A percentile compares a stretch with the other conserved stretches of the same genome.
Evolutionary conservation across 345 rosid genomes (phyloP).

Genomic region (Bruguiera parviflora): DNA sequence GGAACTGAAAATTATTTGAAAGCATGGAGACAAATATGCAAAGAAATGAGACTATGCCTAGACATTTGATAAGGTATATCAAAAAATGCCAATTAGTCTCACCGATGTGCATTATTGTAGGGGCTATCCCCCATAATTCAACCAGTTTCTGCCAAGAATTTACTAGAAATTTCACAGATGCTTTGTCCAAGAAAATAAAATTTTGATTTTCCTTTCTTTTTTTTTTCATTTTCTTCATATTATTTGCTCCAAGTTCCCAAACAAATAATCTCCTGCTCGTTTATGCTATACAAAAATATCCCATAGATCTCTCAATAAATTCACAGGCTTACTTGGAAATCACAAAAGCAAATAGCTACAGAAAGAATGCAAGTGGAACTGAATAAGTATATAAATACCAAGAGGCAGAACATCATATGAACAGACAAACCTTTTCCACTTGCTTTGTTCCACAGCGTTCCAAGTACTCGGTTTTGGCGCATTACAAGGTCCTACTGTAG

Average conservation of each 20-base stretch:
- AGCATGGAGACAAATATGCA: neutral
- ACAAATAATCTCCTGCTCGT: neutral
- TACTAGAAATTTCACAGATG: neutral
- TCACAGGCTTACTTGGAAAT: neutral
- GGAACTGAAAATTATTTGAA: no score
- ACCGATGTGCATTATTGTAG: neutral
- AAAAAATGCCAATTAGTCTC: no score
- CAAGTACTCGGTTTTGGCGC: constrained; percentile 86
- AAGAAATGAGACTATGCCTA: neutral
- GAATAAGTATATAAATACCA: neutral
- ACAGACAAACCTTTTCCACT: constrained; percentile 84
- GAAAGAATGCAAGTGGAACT: neutral
- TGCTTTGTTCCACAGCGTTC: constrained; percentile 92
- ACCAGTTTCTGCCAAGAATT: neutral
- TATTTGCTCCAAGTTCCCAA: constrained; percentile 1
- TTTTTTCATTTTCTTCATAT: neutral
- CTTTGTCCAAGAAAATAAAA: neutral
- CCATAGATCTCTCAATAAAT: neutral
- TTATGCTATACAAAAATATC: neutral
- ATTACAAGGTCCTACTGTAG: constrained; percentile 86
- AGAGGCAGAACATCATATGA: neutral
- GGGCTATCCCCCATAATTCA: neutral
- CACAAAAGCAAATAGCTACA: neutral
- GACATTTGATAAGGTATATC: no score
- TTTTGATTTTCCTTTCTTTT: neutral